Percentiles rank a stretch among this genome's conserved stretches.
These are phyloP conservation scores for Isabelozyma gotoi DNA, from an alignment of 805 yeast genomes.

Conservation along the genomic window DNA sequence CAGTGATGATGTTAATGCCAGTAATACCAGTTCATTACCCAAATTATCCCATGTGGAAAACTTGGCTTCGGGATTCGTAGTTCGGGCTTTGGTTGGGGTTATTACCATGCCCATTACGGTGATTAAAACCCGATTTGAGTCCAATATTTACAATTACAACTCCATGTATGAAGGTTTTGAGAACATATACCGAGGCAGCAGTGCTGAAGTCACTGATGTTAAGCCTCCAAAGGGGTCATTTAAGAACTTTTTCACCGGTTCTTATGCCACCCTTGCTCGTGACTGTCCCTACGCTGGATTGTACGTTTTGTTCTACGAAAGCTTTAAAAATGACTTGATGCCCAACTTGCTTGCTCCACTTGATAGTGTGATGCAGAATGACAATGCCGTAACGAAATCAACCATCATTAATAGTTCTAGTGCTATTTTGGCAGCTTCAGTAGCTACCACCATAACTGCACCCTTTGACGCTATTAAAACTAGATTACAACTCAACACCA, in stretches of 20 bases:
- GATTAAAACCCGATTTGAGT: slow-evolving; percentile 85
- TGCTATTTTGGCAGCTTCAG: slow-evolving; percentile 76
- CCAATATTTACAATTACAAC: slow-evolving; percentile 68
- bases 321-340: slow-evolving; percentile 55
- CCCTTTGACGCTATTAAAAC: slow-evolving; percentile 96
- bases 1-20: background rate
- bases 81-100: slow-evolving; percentile 80
- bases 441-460: slow-evolving; percentile 84
- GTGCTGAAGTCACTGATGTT: slow-evolving; percentile 9
- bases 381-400: background rate
- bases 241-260: slow-evolving; percentile 81
- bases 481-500: slow-evolving; percentile 68
- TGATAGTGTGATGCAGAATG: background rate
- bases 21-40: slow-evolving; percentile 49
- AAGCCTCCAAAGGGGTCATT: slow-evolving; percentile 28
- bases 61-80: slow-evolving; percentile 70
- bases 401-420: slow-evolving; percentile 58
- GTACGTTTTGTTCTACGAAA: slow-evolving; percentile 82
- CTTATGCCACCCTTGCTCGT: slow-evolving; percentile 79
- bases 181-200: slow-evolving; percentile 44
- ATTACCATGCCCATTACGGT: slow-evolving; percentile 94
- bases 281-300: slow-evolving; percentile 98
- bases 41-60: slow-evolving; percentile 69
- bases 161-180: slow-evolving; percentile 60
- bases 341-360: slow-evolving; percentile 33